A percentile compares a stretch with the other conserved stretches of the same genome.
phyloP scores from a whole-genome alignment of 306 rosid genomes.

The Coriaria nepalensis region DNA sequence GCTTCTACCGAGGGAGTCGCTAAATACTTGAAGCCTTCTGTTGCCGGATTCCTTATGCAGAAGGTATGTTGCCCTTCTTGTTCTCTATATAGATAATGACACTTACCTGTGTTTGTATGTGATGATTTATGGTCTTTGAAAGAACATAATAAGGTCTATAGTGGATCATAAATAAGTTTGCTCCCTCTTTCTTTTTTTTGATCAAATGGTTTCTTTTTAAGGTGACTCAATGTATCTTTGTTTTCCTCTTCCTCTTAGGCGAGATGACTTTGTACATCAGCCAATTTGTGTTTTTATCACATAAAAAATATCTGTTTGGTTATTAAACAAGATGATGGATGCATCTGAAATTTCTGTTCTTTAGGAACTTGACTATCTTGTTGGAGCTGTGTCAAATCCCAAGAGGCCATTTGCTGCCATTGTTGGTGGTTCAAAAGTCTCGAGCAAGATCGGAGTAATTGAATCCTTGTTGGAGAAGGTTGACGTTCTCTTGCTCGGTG shows the following conservation, averaged over 20 bases:
- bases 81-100: background rate
- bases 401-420: constrained; percentile 99
- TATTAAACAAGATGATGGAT: no score
- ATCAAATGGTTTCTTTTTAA: no score
- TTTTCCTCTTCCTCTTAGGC: no score
- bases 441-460: constrained; percentile 93
- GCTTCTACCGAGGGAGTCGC: constrained; percentile 99
- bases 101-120: background rate
- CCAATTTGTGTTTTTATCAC: no score
- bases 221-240: no score
- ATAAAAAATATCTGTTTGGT: no score
- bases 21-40: constrained; percentile 90
- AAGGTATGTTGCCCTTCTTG: constrained; percentile 40
- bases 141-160: background rate
- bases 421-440: constrained; percentile 99
- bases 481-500: constrained; percentile 88
- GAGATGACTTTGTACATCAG: no score
- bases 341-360: background rate
- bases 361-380: constrained; percentile 98
- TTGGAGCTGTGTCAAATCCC: constrained; percentile 92
- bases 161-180: no score
- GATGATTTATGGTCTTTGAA: background rate
- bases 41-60: constrained; percentile 94
- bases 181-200: no score
- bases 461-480: constrained; percentile 86